Percentiles rank a stretch among this genome's conserved stretches.
phyloP scores from a whole-genome alignment of 169 alveolate genomes.

The Besnoitia besnoiti region DNA sequence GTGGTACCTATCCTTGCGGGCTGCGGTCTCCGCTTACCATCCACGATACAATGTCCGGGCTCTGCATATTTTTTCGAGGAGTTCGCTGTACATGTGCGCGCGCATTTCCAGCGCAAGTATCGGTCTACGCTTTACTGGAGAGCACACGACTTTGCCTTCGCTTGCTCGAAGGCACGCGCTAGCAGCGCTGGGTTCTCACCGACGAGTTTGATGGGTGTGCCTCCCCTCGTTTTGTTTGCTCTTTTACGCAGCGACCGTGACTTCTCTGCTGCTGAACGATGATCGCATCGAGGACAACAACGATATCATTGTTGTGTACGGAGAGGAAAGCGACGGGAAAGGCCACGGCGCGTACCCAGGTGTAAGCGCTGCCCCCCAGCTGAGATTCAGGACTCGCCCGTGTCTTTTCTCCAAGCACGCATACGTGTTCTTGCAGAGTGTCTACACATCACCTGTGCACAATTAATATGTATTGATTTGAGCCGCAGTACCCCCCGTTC shows the following conservation, averaged over 20 bases:
- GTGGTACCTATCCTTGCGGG: too few relatives aligned
- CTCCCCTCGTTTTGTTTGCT: background rate
- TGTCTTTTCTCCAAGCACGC: background rate
- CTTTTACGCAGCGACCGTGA: conserved; percentile 12
- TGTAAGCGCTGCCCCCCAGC: too few relatives aligned
- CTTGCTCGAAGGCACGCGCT: background rate
- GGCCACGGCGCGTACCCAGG: conserved; percentile 29
- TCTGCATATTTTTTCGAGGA: too few relatives aligned
- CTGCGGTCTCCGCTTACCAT: too few relatives aligned
- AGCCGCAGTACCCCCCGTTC: too few relatives aligned
- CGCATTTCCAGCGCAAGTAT: too few relatives aligned
- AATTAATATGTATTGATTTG: too few relatives aligned
- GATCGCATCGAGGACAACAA: conserved; percentile 28
- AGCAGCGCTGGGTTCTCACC: background rate
- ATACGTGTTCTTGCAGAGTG: background rate
- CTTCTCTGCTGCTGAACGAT: conserved; percentile 37
- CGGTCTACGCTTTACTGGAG: too few relatives aligned
- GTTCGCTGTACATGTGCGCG: too few relatives aligned
- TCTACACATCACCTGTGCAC: too few relatives aligned
- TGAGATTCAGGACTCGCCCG: too few relatives aligned
- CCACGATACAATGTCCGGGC: too few relatives aligned
- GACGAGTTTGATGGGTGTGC: background rate
- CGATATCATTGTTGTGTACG: conserved; percentile 24
- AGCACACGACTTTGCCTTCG: background rate
- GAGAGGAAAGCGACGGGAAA: conserved; percentile 11